Conservation (phyloP, 2,329 filamentous ascomycete genomes). For the Colletotrichum salicis region DNA sequence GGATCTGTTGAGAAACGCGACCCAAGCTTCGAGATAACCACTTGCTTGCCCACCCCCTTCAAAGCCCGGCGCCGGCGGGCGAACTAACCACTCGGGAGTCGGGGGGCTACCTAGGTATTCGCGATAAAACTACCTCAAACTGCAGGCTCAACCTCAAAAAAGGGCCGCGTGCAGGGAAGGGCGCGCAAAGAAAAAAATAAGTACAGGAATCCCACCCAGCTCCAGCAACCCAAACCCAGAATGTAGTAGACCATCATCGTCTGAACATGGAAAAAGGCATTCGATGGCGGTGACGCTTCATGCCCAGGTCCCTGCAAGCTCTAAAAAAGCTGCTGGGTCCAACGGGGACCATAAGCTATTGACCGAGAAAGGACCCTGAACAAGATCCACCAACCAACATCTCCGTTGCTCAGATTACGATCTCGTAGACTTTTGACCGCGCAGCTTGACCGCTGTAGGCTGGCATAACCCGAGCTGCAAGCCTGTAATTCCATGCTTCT, state of each 20-base stretch:
- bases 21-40: not conserved
- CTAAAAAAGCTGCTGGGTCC: not conserved
- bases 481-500: not conserved
- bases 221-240: not conserved
- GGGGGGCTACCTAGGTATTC: not conserved
- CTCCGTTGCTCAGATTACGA: constrained; percentile 22
- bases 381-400: not conserved
- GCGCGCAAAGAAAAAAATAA: constrained; percentile 2
- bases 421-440: not conserved
- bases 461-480: not conserved
- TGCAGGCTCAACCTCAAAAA: constrained; percentile 12
- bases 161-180: constrained; percentile 12
- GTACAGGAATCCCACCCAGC: not conserved
- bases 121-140: constrained; percentile 11
- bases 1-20: constrained; percentile 23
- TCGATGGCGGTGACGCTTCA: not conserved
- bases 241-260: not conserved
- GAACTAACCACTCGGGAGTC: constrained; percentile 4
- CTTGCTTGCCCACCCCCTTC: not conserved
- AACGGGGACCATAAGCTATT: not conserved
- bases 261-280: constrained; percentile 5
- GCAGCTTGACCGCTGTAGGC: not conserved
- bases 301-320: constrained; percentile 21
- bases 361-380: constrained; percentile 6
- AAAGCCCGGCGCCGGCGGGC: constrained; percentile 4